phyloP scores from a whole-genome alignment of 139 green algal species.

The Picochlorum sp. region DNA sequence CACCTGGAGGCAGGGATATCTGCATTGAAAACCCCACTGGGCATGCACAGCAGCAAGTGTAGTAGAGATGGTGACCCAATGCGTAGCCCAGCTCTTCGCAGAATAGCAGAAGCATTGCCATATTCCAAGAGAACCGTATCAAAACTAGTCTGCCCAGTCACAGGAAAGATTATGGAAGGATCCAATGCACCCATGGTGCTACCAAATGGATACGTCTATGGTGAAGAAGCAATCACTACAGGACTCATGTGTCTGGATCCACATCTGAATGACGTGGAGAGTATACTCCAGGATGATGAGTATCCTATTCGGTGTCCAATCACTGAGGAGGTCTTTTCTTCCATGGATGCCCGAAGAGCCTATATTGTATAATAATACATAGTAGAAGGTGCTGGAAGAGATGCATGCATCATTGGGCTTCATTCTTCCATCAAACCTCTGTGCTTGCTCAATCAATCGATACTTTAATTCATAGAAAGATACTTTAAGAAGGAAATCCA shows the following conservation, averaged over 20 bases:
- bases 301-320: background rate
- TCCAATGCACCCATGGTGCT: conserved; percentile 88
- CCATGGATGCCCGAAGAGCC: background rate
- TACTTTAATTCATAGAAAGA: no score
- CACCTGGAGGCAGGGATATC: conserved; percentile 78
- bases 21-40: conserved; percentile 70
- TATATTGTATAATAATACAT: background rate
- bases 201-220: conserved; percentile 85
- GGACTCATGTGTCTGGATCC: background rate
- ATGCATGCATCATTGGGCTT: no score
- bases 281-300: background rate
- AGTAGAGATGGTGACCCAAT: conserved; percentile 66
- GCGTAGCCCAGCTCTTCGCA: conserved; percentile 54
- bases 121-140: conserved; percentile 76
- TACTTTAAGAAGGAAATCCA: no score
- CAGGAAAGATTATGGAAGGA: conserved; percentile 75
- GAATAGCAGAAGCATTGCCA: conserved; percentile 69
- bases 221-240: conserved; percentile 40
- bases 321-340: background rate
- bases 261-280: background rate
- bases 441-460: no score
- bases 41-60: conserved; percentile 22
- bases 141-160: conserved; percentile 84
- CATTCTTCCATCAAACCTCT: no score
- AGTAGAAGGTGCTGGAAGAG: no score